Evolutionary conservation across 441 rosid species (phyloP).

Genomic region (Aquilaria agallochum): DNA sequence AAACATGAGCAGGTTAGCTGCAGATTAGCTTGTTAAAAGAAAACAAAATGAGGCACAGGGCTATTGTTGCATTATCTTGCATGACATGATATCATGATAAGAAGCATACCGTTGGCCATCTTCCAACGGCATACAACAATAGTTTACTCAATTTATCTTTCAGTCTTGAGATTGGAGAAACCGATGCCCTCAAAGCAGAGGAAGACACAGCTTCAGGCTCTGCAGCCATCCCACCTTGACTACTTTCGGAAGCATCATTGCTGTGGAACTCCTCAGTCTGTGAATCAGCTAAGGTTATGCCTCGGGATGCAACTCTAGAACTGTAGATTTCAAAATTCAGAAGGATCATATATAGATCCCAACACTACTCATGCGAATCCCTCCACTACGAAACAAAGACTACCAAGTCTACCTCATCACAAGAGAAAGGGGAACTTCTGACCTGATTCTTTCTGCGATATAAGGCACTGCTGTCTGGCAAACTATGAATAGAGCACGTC

Average conservation of each 20-base stretch:
- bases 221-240: slow-evolving; percentile 26
- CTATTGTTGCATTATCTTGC: too few relatives aligned
- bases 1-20: neutral
- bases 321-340: slow-evolving; percentile 33
- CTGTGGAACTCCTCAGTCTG: slow-evolving; percentile 39
- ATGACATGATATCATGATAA: too few relatives aligned
- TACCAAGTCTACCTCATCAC: too few relatives aligned
- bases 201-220: slow-evolving; percentile 37
- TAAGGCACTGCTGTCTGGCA: slow-evolving; percentile 83
- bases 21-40: neutral
- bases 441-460: slow-evolving; percentile 92
- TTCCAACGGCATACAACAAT: slow-evolving; percentile 49
- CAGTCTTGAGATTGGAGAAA: slow-evolving; percentile 45
- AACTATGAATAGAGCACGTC: slow-evolving; percentile 80
- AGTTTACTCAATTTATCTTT: slow-evolving; percentile 46
- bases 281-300: slow-evolving; percentile 59
- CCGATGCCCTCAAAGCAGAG: slow-evolving; percentile 31
- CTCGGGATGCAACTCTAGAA: slow-evolving; percentile 69
- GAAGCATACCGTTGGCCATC: slow-evolving; percentile 74
- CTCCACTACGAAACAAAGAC: too few relatives aligned
- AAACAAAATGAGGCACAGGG: too few relatives aligned
- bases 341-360: neutral
- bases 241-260: slow-evolving; percentile 23
- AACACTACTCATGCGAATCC: neutral
- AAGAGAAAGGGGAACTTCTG: neutral